These are phyloP conservation scores for Chlorella vulgaris DNA, from an alignment of 139 green algal species.

Conservation along the genomic window DNA sequence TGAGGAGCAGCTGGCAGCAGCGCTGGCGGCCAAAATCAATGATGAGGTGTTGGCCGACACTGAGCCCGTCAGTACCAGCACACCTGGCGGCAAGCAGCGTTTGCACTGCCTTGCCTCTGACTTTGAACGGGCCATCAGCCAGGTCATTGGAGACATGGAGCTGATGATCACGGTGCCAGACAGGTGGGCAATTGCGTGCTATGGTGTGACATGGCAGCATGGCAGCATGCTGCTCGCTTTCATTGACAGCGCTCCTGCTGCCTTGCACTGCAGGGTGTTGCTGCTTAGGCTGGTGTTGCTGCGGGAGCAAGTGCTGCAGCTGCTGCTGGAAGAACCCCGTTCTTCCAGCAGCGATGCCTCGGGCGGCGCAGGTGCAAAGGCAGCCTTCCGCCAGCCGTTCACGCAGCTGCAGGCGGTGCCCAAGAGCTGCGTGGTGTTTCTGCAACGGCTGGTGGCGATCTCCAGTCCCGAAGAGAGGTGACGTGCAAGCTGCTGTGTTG, in stretches of 20 bases:
- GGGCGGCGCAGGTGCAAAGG: background rate
- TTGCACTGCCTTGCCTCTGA: conserved; percentile 10
- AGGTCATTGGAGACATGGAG: conserved; percentile 28
- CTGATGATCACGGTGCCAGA: conserved; percentile 14
- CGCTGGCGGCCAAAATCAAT: background rate
- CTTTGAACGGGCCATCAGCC: background rate
- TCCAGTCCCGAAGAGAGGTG: background rate
- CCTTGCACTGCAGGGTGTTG: background rate
- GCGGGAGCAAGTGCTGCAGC: conserved; percentile 13
- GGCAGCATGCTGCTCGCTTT: background rate
- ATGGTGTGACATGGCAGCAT: background rate
- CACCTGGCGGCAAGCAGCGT: background rate
- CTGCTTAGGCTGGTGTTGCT: conserved; percentile 30
- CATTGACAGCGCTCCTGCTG: too few relatives aligned
- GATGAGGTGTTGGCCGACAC: background rate
- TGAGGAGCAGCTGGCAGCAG: background rate
- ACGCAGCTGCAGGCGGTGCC: conserved; percentile 2
- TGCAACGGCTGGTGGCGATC: conserved; percentile 34
- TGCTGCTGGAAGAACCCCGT: conserved; percentile 6
- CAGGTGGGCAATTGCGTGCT: conserved; percentile 1
- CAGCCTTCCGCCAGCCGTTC: conserved; percentile 5
- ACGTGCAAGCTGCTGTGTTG: background rate
- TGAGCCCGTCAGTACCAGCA: background rate
- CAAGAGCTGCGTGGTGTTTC: background rate
- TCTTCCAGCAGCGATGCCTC: background rate